phyloP scores from a whole-genome alignment of 176 grass and related monocot genomes.

The Eragrostis nindensis region DNA sequence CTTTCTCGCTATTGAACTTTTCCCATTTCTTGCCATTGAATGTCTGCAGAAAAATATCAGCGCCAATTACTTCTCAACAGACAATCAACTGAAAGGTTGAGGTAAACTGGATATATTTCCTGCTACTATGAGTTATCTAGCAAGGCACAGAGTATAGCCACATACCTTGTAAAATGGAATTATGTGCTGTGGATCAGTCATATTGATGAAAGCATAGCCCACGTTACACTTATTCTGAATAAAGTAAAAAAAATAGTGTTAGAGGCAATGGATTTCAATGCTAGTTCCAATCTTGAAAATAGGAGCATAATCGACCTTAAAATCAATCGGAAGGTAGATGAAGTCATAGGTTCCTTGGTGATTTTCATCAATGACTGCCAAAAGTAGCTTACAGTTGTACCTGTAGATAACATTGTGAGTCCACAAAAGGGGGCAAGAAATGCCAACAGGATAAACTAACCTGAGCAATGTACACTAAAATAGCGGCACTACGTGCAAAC shows the following conservation, averaged over 20 bases:
- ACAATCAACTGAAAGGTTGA: neutral
- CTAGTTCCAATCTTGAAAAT: neutral
- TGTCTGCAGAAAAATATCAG: slow-evolving; percentile 54
- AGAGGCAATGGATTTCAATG: slow-evolving; percentile 27
- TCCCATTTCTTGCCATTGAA: slow-evolving; percentile 98
- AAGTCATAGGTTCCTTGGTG: slow-evolving; percentile 98
- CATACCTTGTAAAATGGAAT: slow-evolving; percentile 88
- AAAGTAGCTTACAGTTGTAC: slow-evolving; percentile 90
- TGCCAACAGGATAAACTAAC: neutral
- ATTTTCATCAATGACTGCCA: slow-evolving; percentile 91
- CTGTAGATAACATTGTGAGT: slow-evolving; percentile 54
- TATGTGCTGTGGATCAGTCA: slow-evolving; percentile 86
- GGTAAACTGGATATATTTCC: neutral
- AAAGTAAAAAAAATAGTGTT: slow-evolving; percentile 31
- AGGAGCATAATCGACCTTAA: slow-evolving; percentile 65
- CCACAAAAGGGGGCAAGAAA: neutral
- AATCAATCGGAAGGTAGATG: slow-evolving; percentile 98
- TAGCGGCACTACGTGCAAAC: slow-evolving; percentile 3
- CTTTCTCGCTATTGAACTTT: slow-evolving; percentile 96
- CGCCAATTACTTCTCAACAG: slow-evolving; percentile 18
- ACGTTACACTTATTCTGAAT: slow-evolving; percentile 98
- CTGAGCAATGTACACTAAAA: neutral
- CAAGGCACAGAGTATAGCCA: neutral
- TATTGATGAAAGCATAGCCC: slow-evolving; percentile 99
- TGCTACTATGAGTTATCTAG: neutral